phyloP scores from a whole-genome alignment of 345 rosid genomes.

The Sapria himalayana region DNA sequence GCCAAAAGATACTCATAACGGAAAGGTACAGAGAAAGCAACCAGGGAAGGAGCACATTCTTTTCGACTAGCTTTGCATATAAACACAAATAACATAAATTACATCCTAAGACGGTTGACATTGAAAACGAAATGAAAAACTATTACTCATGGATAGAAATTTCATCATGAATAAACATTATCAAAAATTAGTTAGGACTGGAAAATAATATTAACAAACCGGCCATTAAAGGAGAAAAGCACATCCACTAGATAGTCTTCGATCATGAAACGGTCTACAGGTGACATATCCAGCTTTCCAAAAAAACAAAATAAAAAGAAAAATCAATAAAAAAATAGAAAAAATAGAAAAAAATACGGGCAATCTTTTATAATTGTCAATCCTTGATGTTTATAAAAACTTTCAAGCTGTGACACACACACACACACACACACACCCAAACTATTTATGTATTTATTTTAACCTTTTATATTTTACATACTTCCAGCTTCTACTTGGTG shows the following conservation, averaged over 20 bases:
- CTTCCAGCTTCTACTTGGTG: too few relatives aligned
- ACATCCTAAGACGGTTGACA: too few relatives aligned
- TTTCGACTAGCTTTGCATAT: slow-evolving; percentile 91
- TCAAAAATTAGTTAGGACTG: background rate
- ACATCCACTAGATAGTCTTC: slow-evolving; percentile 92
- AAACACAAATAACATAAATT: slow-evolving; percentile 18
- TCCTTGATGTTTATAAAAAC: too few relatives aligned
- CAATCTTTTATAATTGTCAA: too few relatives aligned
- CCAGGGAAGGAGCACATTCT: slow-evolving; percentile 96
- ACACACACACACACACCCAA: too few relatives aligned
- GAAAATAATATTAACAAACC: slow-evolving; percentile 28
- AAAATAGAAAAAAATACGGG: slow-evolving; percentile 8
- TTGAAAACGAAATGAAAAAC: slow-evolving; percentile 3
- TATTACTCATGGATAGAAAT: background rate
- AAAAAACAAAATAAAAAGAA: slow-evolving; percentile 3
- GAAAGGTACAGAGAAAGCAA: slow-evolving; percentile 80
- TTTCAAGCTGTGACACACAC: too few relatives aligned
- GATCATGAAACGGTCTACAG: slow-evolving; percentile 83
- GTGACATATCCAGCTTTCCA: slow-evolving; percentile 59
- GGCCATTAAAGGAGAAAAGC: slow-evolving; percentile 83
- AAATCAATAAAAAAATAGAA: background rate
- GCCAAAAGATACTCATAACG: slow-evolving; percentile 98
- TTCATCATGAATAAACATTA: background rate
- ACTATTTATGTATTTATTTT: too few relatives aligned
- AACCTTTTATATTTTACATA: too few relatives aligned